Percentiles rank a stretch among this genome's conserved stretches.
Evolutionary conservation across 2,329 filamentous ascomycete genomes (phyloP).

Genomic region (Lachnellula hyalina): DNA sequence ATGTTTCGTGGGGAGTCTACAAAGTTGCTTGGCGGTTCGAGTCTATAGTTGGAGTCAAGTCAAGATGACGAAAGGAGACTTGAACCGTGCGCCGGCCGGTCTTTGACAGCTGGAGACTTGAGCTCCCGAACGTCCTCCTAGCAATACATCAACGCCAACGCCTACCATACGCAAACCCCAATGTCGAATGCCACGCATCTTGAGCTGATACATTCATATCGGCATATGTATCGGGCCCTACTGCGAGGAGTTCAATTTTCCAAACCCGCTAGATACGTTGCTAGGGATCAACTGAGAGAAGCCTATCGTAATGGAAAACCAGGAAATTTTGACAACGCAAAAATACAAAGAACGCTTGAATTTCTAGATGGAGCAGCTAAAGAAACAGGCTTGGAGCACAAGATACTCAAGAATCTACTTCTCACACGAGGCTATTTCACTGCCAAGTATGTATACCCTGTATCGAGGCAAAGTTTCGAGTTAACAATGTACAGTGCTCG

Average conservation of each 20-base stretch:
- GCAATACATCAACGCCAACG: not conserved
- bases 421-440: slow-evolving; percentile 32
- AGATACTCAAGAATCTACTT: slow-evolving; percentile 64
- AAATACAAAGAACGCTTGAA: slow-evolving; percentile 59
- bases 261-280: slow-evolving; percentile 58
- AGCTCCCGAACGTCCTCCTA: too few species aligned
- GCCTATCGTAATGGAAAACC: slow-evolving; percentile 50
- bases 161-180: not conserved
- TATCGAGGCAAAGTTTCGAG: not conserved
- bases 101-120: too few species aligned
- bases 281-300: slow-evolving; percentile 52
- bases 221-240: slow-evolving; percentile 59
- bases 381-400: slow-evolving; percentile 64
- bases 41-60: not conserved
- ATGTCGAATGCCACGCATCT: slow-evolving; percentile 15
- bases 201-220: slow-evolving; percentile 60
- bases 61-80: not conserved
- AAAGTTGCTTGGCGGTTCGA: not conserved
- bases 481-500: not conserved
- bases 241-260: slow-evolving; percentile 70
- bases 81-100: too few species aligned
- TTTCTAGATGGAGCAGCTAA: slow-evolving; percentile 63
- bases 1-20: not conserved
- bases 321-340: slow-evolving; percentile 43
- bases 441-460: slow-evolving; percentile 9